Evolutionary conservation across 306 rosid species (phyloP).

Genomic region (Ceratonia siliqua): DNA sequence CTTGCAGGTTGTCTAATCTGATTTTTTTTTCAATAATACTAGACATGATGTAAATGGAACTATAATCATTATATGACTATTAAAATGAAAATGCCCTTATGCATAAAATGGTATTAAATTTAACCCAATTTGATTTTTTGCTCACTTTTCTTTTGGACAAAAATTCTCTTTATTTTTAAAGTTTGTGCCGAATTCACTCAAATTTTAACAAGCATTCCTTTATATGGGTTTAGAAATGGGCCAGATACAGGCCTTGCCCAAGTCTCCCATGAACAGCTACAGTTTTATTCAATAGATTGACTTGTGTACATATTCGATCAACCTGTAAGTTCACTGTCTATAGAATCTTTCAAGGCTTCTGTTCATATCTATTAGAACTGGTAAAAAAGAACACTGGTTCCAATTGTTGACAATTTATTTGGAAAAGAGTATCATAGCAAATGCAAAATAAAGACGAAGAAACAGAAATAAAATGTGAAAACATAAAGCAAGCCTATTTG

Average conservation of each 20-base stretch:
- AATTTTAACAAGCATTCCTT: neutral
- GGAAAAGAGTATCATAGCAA: too few species aligned
- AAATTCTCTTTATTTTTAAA: neutral
- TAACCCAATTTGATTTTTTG: neutral
- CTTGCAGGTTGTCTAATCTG: neutral
- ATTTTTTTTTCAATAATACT: neutral
- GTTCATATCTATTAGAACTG: neutral
- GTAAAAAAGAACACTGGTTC: neutral
- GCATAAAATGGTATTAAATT: neutral
- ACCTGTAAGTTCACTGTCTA: neutral
- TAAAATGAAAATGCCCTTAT: neutral
- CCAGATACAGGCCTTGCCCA: neutral
- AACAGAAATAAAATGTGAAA: neutral
- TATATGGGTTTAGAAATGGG: neutral
- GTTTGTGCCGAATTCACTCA: neutral
- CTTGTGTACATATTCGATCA: neutral
- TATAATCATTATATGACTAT: neutral
- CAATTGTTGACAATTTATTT: neutral
- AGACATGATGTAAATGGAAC: neutral
- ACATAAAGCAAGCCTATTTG: neutral
- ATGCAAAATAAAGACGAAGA: neutral
- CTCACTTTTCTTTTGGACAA: neutral
- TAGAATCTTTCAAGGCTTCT: neutral
- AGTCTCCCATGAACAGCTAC: neutral
- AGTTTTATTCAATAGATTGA: neutral